A percentile compares a stretch with the other conserved stretches of the same genome.
phyloP scores from a whole-genome alignment of 352 stramenopile genomes.

The Phytophthora cajani region DNA sequence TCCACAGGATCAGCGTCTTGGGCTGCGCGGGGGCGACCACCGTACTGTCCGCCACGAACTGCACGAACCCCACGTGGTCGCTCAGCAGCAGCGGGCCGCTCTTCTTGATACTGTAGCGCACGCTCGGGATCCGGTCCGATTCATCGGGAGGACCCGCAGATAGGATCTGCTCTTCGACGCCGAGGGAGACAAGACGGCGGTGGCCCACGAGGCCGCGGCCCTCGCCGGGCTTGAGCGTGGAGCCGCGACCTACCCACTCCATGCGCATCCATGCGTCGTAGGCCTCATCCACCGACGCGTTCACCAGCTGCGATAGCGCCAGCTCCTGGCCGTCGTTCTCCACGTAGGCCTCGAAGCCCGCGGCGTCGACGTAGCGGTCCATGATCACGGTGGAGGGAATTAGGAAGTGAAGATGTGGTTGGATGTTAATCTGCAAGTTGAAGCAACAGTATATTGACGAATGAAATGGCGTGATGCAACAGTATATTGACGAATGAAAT shows the following conservation, averaged over 20 bases:
- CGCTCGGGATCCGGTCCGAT: conserved; percentile 48
- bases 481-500: conserved; percentile 7
- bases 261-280: conserved; percentile 64
- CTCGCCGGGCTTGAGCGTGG: conserved; percentile 41
- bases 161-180: conserved; percentile 65
- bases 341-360: conserved; percentile 48
- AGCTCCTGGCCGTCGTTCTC: conserved; percentile 65
- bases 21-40: conserved; percentile 20
- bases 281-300: conserved; percentile 32
- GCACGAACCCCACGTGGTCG: conserved; percentile 64
- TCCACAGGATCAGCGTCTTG: conserved; percentile 69
- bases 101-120: conserved; percentile 58
- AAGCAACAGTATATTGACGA: not conserved
- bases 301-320: conserved; percentile 48
- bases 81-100: conserved; percentile 52
- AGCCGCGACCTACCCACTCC: conserved; percentile 44
- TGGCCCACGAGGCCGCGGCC: conserved; percentile 57
- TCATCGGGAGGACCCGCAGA: conserved; percentile 48
- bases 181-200: conserved; percentile 43
- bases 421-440: not conserved
- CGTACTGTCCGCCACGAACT: conserved; percentile 55
- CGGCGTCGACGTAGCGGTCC: conserved; percentile 49
- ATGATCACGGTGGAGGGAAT: conserved; percentile 16
- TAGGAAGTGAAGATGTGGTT: not conserved
- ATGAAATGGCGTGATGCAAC: not conserved